Conservation (phyloP, 169 alveolate species). For the Eimeria brunetti region DNA sequence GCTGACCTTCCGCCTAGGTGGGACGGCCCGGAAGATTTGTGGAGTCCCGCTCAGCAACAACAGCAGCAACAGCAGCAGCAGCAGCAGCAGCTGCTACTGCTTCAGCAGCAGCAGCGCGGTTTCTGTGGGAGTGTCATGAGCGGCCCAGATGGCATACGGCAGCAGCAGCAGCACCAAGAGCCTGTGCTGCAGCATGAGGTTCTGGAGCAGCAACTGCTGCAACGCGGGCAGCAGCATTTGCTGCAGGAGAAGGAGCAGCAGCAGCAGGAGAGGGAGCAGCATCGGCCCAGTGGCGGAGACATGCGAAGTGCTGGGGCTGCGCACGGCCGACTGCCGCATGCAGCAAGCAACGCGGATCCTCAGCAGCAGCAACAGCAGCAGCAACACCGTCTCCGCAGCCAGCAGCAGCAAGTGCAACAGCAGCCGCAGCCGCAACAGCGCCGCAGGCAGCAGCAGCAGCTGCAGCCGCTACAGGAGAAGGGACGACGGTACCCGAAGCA, state of each 20-base stretch:
- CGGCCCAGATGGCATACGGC: not conserved
- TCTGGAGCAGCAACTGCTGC: constrained; percentile 12
- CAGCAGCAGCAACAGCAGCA: constrained; percentile 59
- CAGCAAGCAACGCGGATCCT: not conserved
- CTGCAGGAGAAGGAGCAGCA: not conserved
- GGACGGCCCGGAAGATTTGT: not conserved
- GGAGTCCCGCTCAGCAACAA: not conserved
- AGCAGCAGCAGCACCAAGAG: constrained; percentile 26
- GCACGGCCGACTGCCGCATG: constrained; percentile 17
- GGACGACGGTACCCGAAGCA: constrained; percentile 28
- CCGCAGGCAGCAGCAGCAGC: no score
- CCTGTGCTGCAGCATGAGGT: constrained; percentile 24
- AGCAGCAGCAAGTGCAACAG: constrained; percentile 4
- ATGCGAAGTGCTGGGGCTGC: not conserved
- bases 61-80: not conserved
- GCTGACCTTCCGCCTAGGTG: not conserved
- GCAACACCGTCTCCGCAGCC: constrained; percentile 8
- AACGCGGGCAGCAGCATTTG: not conserved
- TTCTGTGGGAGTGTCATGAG: not conserved
- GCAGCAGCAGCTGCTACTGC: constrained; percentile 8
- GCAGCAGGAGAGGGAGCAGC: not conserved
- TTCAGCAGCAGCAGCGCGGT: not conserved
- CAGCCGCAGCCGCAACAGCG: constrained; percentile 17
- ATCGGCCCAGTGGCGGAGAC: not conserved
- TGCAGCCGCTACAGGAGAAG: no score